Evolutionary conservation across 2,329 filamentous ascomycete genomes (phyloP).

Genomic region (Harringtonia aguacate): DNA sequence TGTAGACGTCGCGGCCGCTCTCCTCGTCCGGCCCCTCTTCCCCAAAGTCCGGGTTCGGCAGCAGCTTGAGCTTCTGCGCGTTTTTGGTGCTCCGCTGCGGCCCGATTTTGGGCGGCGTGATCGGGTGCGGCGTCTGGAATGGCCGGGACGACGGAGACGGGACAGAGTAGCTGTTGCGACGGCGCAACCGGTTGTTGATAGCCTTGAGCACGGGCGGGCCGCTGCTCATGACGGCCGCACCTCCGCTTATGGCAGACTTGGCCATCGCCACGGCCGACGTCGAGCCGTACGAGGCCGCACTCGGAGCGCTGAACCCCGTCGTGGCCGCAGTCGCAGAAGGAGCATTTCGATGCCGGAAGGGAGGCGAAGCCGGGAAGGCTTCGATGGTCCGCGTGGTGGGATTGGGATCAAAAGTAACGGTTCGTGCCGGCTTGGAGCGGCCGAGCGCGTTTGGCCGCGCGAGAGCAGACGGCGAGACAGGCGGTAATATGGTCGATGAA

Average conservation of each 20-base stretch:
- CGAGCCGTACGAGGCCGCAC: constrained; percentile 15
- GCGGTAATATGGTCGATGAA: background rate
- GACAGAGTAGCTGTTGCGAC: constrained; percentile 63
- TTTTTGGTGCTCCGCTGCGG: constrained; percentile 93
- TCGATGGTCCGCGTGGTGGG: constrained; percentile 52
- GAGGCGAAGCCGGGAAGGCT: constrained; percentile 16
- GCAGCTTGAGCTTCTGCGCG: constrained; percentile 92
- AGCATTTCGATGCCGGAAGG: constrained; percentile 13
- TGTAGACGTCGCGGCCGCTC: constrained; percentile 90
- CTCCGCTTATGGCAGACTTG: background rate
- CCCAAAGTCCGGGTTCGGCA: constrained; percentile 78
- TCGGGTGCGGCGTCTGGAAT: constrained; percentile 8
- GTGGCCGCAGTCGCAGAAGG: constrained; percentile 18
- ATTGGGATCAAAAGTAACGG: constrained; percentile 68
- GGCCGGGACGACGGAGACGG: constrained; percentile 5
- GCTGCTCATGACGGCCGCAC: constrained; percentile 25
- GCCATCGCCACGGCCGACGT: background rate
- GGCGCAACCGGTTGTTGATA: constrained; percentile 76
- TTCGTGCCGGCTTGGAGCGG: constrained; percentile 41
- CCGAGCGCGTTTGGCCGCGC: constrained; percentile 14
- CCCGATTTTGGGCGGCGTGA: constrained; percentile 60
- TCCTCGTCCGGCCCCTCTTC: constrained; percentile 75
- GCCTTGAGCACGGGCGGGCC: constrained; percentile 58
- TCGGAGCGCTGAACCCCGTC: constrained; percentile 22
- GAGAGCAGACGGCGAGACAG: constrained; percentile 9